Base-by-base conservation (phyloP, 2,329 filamentous ascomycete genomes). In the Rhynchosporium secalis region DNA sequence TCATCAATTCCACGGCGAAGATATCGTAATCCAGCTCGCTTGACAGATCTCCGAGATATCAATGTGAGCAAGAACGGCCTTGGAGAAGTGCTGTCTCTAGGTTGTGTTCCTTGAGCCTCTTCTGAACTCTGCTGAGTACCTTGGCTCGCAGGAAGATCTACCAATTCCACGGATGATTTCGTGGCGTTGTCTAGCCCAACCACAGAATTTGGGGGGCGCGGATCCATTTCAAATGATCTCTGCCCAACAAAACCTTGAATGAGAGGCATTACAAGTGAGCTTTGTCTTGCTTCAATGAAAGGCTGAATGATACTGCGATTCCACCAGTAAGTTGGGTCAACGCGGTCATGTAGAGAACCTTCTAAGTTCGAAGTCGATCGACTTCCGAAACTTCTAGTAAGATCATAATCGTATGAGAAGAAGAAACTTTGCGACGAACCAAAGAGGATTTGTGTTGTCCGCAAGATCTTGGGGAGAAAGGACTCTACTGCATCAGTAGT, bases 241-340 rank as follows among this genome's bases (percentile, higher is more conserved):
- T 98, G 95, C 1, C 94, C 94, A 26, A 99, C 86, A 69, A 98
- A 99, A 0, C 95, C 95, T 76, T 98, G 95, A 76, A 99, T 90
- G 3, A 99, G 70, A 1, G 95, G 95, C 28, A 98, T 77, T 1
- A 89, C 81, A 59, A 96, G 82, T 0, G 80, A 79, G 69, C 92
- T 85, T 28, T 91, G 85, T 0, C 89, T 87, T n/a, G 83, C 81
- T 20, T 90, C 83, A 54, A 92, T 83, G 65, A 99, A 92, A 0
- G 90, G 87, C 33, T 83, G 77, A 31, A 91, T 78, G 13, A 97
- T 81, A 72, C 92, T 81, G 31, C 82, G 83, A 72, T 99, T 99
- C 94, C 95, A 99, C 75, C 97, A 98, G 76, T 89, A 98, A 73
- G 87, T 76, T 38, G 85, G 83, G 74, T 97, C 91, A 28, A 88